Percentiles rank a stretch among this genome's conserved stretches.
phyloP scores from a whole-genome alignment of 2,329 filamentous ascomycete genomes.

The Stemphylium beticola region DNA sequence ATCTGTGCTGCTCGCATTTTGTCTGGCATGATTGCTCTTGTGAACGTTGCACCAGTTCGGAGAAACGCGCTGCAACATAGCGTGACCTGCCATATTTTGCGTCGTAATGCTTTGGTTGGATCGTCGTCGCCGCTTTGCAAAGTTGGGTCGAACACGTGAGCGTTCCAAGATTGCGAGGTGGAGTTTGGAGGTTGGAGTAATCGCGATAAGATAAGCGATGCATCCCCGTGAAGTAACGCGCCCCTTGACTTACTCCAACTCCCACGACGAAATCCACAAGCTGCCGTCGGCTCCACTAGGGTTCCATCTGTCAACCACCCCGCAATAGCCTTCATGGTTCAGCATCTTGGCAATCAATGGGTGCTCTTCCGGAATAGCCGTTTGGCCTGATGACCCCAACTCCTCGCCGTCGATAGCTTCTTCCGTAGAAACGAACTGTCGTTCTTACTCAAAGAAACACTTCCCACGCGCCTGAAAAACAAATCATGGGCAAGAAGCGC shows the following conservation, averaged over 20 bases:
- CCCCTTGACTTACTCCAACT: neutral
- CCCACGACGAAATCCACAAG: constrained; percentile 2
- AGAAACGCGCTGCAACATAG: neutral
- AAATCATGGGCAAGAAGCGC: constrained; percentile 56
- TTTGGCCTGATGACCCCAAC: neutral
- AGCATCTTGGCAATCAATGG: constrained; percentile 10
- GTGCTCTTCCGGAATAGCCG: neutral
- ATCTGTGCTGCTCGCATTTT: constrained; percentile 31
- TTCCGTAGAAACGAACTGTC: neutral
- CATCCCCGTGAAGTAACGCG: no score
- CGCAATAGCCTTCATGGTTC: constrained; percentile 11
- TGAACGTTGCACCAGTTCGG: neutral
- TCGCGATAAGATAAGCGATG: constrained; percentile 5
- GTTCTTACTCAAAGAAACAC: neutral
- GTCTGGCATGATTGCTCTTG: neutral
- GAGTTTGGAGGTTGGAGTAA: constrained; percentile 7
- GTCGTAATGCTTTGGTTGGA: neutral
- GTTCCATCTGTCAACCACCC: constrained; percentile 16
- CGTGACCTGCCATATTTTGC: neutral
- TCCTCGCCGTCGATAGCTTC: neutral
- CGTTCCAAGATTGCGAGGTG: neutral
- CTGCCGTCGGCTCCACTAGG: constrained; percentile 11
- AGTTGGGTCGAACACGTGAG: neutral
- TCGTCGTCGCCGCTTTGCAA: neutral
- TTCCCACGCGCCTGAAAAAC: neutral